Evolutionary conservation across 495 filamentous ascomycete genomes (phyloP).

Genomic region (Terfezia boudieri): DNA sequence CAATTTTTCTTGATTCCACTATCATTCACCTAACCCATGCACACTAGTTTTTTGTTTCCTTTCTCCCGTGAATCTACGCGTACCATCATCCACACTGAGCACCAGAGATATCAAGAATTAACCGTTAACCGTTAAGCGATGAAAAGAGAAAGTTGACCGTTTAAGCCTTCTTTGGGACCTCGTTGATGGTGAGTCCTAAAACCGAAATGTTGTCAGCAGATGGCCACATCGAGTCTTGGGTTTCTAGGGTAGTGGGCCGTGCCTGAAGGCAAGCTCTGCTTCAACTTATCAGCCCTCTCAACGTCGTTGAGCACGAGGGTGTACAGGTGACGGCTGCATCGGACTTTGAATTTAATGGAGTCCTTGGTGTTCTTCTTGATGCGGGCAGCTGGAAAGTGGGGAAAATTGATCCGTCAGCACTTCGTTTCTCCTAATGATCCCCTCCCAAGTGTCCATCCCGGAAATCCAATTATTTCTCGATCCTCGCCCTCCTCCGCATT

Average conservation of each 20-base stretch:
- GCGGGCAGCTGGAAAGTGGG: slow-evolving; percentile 5
- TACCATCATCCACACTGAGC: too few relatives aligned
- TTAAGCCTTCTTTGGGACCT: slow-evolving; percentile 32
- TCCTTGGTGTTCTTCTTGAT: slow-evolving; percentile 60
- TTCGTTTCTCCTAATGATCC: not conserved
- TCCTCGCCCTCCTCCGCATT: not conserved
- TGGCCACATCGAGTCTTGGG: not conserved
- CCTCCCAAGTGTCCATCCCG: too few relatives aligned
- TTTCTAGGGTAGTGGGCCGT: slow-evolving; percentile 22
- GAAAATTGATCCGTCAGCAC: slow-evolving; percentile 21
- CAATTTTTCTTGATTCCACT: too few relatives aligned
- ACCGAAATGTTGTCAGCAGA: not conserved
- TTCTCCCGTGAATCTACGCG: too few relatives aligned
- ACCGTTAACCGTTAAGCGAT: slow-evolving; percentile 24
- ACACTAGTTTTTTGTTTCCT: too few relatives aligned
- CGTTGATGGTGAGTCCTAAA: slow-evolving; percentile 49
- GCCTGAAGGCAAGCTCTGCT: slow-evolving; percentile 95
- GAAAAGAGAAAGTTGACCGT: slow-evolving; percentile 8
- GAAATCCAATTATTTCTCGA: not conserved
- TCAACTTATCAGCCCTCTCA: slow-evolving; percentile 99
- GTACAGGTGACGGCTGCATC: slow-evolving; percentile 84
- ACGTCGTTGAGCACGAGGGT: slow-evolving; percentile 90
- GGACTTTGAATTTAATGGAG: slow-evolving; percentile 99
- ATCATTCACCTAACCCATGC: too few relatives aligned
- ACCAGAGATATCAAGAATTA: slow-evolving; percentile 17